Evolutionary conservation across 169 alveolate genomes (phyloP).

Genomic region (Perkinsus olseni): DNA sequence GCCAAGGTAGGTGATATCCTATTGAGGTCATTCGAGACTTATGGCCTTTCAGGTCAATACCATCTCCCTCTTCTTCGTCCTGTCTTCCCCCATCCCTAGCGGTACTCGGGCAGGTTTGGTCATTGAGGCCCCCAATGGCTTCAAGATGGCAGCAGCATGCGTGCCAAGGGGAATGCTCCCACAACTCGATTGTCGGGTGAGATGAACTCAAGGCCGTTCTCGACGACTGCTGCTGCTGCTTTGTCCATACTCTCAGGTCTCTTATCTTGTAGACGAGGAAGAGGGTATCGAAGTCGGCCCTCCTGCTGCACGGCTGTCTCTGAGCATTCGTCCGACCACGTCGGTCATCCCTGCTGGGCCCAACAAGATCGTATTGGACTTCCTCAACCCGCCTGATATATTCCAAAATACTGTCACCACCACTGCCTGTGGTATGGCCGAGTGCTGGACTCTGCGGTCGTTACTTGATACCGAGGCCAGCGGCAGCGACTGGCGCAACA

Average conservation of each 20-base stretch:
- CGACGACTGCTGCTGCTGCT: no score
- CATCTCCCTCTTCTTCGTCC: neutral
- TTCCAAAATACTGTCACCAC: neutral
- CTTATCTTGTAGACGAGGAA: no score
- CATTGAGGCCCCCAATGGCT: neutral
- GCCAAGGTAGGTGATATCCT: neutral
- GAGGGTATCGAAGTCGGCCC: no score
- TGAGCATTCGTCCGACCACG: neutral
- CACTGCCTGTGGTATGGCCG: neutral
- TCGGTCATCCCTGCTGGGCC: neutral
- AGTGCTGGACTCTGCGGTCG: neutral
- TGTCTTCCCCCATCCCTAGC: neutral
- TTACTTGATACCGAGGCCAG: neutral
- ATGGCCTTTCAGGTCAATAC: neutral
- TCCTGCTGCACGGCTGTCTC: no score
- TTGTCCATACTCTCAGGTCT: no score
- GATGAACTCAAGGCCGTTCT: no score
- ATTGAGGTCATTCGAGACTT: neutral
- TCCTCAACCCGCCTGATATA: neutral
- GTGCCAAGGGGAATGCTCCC: neutral
- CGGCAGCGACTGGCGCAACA: neutral
- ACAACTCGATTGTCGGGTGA: neutral
- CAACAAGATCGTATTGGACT: neutral
- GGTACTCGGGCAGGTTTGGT: neutral
- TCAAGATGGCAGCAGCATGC: neutral